Base-by-base conservation (phyloP, 208 protist genomes). In the Entamoeba histolytica region DNA sequence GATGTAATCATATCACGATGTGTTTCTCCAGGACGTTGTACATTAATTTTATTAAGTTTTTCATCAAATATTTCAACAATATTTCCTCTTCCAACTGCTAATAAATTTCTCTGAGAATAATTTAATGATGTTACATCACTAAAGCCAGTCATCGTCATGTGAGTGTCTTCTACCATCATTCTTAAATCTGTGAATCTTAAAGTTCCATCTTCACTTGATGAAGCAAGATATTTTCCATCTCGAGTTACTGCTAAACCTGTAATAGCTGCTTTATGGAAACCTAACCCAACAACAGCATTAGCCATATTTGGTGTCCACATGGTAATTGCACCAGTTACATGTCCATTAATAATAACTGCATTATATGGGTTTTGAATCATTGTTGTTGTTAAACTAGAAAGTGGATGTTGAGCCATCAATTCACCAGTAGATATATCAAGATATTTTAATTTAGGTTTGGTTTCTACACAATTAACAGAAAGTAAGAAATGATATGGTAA, bases 161-260 rank as follows among this genome's bases (percentile, higher is more conserved):
- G 8, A 39, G 61, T 87, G 10, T 87, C 31, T 49, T 39, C 28
- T 91, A 97, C 95, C 93, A 98, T 97, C 4, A 96, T 99, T 57
- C 98, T 96, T 69, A 98, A 95, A 95, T 99, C 98, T 97, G 97
- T 99, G 17, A 99, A 96, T 94, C 98, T 98, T 92, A 99, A 95
- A 93, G 97, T 96, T 49, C 98, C 96, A 94, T 99, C 98, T 5
- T 96, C 93, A 35, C 98, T 98, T 7, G 98, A 94, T 3, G 98
- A 99, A 8, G 97, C 93, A 93, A 99, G 97, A 95, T 98, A 97
- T 91, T 97, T 97, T 23, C 97, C 97, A 95, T 97, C 97, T 0
- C 95, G 96, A 93, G 97, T 96, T 94, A 98, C 97, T 57, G 94
- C 73, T 28, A 98, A 95, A 93, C 96, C 96, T n/a, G 97, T 96